These are phyloP conservation scores for Clitocybe nebularis DNA, from an alignment of 1,284 basidiomycete species.

Conservation along the genomic window DNA sequence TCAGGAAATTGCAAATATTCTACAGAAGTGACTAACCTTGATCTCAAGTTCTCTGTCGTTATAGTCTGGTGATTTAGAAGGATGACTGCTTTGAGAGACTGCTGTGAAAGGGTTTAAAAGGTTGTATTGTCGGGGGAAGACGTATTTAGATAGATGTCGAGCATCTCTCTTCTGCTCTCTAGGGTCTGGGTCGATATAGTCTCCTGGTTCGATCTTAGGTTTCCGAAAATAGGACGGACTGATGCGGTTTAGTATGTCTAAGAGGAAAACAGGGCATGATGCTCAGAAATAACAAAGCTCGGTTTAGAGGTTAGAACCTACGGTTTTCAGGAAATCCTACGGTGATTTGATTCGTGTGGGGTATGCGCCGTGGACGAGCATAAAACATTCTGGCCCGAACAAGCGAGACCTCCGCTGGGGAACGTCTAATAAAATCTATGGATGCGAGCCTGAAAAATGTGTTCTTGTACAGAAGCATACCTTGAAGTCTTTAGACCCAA, in stretches of 20 bases:
- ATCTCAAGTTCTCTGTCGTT: conserved; percentile 69
- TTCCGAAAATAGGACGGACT: conserved; percentile 36
- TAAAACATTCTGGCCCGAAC: conserved; percentile 66
- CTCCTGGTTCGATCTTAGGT: conserved; percentile 18
- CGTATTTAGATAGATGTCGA: conserved; percentile 73
- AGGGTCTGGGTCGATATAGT: conserved; percentile 38
- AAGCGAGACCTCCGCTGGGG: conserved; percentile 53
- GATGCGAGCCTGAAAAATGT: background rate
- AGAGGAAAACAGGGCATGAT: conserved; percentile 1
- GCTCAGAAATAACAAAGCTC: background rate
- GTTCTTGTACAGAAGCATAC: conserved; percentile 6
- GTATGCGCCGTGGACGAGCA: conserved; percentile 49
- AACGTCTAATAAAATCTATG: conserved; percentile 26
- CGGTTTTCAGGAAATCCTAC: conserved; percentile 70
- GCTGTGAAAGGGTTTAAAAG: conserved; percentile 54
- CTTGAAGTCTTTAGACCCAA: no score
- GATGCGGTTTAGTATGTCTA: conserved; percentile 64
- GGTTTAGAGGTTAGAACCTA: conserved; percentile 35
- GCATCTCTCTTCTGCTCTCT: conserved; percentile 42
- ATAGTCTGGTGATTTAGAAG: conserved; percentile 43
- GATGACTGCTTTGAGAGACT: conserved; percentile 22
- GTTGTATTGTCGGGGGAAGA: conserved; percentile 78
- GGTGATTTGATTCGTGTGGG: conserved; percentile 40
- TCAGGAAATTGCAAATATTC: conserved; percentile 3
- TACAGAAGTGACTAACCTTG: conserved; percentile 41